A percentile compares a stretch with the other conserved stretches of the same genome.
phyloP scores from a whole-genome alignment of 169 alveolate species.

The Cystoisospora suis region DNA sequence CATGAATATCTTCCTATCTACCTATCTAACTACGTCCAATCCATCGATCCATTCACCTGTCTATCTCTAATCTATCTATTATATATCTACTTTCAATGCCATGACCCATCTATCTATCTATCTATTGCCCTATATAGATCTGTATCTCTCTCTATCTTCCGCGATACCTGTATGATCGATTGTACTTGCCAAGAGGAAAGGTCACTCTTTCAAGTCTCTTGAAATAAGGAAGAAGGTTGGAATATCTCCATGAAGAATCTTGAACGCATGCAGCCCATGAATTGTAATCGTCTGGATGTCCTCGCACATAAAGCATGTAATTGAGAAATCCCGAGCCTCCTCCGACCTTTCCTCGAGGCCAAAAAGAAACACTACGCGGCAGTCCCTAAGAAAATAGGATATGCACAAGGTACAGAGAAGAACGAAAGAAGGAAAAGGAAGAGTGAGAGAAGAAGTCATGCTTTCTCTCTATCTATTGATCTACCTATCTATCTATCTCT shows the following conservation, averaged over 20 bases:
- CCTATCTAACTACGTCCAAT: neutral
- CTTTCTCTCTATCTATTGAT: too few species aligned
- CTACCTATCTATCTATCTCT: too few species aligned
- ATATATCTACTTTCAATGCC: neutral
- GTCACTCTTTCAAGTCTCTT: neutral
- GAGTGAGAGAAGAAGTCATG: neutral
- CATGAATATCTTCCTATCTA: neutral
- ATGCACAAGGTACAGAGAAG: neutral
- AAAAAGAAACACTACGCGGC: neutral
- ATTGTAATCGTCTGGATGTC: slow-evolving; percentile 45
- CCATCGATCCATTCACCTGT: neutral
- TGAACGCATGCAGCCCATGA: slow-evolving; percentile 40
- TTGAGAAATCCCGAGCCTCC: slow-evolving; percentile 60
- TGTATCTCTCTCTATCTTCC: neutral
- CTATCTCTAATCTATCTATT: too few species aligned
- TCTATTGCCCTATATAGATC: neutral
- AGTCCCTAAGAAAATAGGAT: slow-evolving; percentile 31
- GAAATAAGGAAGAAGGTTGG: neutral
- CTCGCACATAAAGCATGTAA: slow-evolving; percentile 63
- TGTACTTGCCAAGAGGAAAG: neutral
- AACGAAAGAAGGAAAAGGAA: neutral
- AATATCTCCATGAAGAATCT: neutral
- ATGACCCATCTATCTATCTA: neutral
- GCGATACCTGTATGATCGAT: neutral
- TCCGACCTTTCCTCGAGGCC: slow-evolving; percentile 60